phyloP scores from a whole-genome alignment of 2,329 filamentous ascomycete species.

The Bipolaris sorokiniana region DNA sequence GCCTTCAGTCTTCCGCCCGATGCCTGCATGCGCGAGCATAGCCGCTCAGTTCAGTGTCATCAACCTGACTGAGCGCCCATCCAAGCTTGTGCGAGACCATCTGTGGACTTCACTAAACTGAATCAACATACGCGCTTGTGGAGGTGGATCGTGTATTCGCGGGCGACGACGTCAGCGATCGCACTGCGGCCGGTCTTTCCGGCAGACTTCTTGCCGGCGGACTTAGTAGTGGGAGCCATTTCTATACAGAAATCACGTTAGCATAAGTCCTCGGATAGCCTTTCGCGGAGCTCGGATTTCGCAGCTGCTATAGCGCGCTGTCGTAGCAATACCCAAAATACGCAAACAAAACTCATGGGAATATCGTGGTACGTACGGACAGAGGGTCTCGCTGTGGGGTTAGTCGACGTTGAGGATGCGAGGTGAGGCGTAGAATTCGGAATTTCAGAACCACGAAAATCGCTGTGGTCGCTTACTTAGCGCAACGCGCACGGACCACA shows the following conservation, averaged over 20 bases:
- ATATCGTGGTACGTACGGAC: conserved; percentile 31
- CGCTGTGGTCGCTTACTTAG: conserved; percentile 29
- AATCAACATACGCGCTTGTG: conserved; percentile 94
- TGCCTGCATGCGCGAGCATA: conserved; percentile 44
- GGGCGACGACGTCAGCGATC: conserved; percentile 97
- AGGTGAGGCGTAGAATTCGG: conserved; percentile 29
- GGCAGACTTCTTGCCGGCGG: conserved; percentile 64
- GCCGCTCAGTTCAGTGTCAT: conserved; percentile 27
- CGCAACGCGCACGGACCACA: conserved; percentile 9
- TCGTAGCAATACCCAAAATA: conserved; percentile 3
- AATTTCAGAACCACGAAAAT: conserved; percentile 22
- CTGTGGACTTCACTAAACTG: conserved; percentile 76
- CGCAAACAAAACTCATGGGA: background rate
- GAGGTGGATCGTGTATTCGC: conserved; percentile 99
- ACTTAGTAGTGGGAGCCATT: conserved; percentile 53
- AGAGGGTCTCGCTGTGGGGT: conserved; percentile 34
- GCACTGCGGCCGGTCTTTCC: conserved; percentile 80
- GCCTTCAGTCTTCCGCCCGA: conserved; percentile 71
- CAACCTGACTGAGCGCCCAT: conserved; percentile 24
- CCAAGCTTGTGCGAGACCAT: conserved; percentile 53
- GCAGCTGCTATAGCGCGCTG: background rate
- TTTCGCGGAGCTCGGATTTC: background rate
- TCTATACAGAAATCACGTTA: conserved; percentile 31
- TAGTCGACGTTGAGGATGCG: conserved; percentile 35
- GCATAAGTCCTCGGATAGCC: conserved; percentile 11